Evolutionary conservation across 2,329 filamentous ascomycete species (phyloP).

Genomic region (Calonectria hawksworthii): DNA sequence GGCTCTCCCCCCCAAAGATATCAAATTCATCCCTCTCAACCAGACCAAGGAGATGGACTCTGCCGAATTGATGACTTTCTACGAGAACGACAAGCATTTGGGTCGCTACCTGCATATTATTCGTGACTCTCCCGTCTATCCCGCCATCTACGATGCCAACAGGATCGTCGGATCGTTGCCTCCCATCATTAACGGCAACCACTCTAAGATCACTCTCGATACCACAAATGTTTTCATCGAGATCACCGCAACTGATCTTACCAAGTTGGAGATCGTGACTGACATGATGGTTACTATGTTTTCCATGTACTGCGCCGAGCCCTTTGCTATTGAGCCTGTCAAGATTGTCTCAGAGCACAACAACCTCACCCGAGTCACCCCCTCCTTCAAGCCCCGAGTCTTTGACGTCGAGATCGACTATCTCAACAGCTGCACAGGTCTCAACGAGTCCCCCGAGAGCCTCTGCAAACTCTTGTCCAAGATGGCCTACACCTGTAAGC

Average conservation of each 20-base stretch:
- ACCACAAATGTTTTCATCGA: conserved; percentile 98
- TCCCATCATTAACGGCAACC: conserved; percentile 97
- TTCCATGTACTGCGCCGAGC: conserved; percentile 88
- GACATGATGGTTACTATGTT: conserved; percentile 99
- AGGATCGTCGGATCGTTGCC: conserved; percentile 91
- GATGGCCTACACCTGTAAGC: conserved; percentile 89
- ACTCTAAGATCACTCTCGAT: conserved; percentile 93
- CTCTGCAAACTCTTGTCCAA: conserved; percentile 86
- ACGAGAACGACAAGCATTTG: conserved; percentile 94
- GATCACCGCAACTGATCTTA: conserved; percentile 94
- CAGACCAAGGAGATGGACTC: conserved; percentile 90
- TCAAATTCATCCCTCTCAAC: conserved; percentile 92
- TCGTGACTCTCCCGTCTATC: conserved; percentile 92
- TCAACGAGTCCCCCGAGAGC: conserved; percentile 79
- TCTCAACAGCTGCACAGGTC: conserved; percentile 92
- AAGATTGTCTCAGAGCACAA: conserved; percentile 95
- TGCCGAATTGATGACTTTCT: conserved; percentile 92
- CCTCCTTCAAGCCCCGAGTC: conserved; percentile 81
- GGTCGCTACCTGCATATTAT: conserved; percentile 95
- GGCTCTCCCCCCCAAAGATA: conserved; percentile 89
- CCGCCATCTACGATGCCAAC: conserved; percentile 94
- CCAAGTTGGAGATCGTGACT: conserved; percentile 95
- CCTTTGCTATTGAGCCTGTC: conserved; percentile 94
- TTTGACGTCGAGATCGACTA: conserved; percentile 91
- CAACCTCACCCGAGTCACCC: conserved; percentile 82